Percentiles rank a stretch among this genome's conserved stretches.
These are phyloP conservation scores for Ceriops zippeliana DNA, from an alignment of 345 rosid species.

Conservation along the genomic window DNA sequence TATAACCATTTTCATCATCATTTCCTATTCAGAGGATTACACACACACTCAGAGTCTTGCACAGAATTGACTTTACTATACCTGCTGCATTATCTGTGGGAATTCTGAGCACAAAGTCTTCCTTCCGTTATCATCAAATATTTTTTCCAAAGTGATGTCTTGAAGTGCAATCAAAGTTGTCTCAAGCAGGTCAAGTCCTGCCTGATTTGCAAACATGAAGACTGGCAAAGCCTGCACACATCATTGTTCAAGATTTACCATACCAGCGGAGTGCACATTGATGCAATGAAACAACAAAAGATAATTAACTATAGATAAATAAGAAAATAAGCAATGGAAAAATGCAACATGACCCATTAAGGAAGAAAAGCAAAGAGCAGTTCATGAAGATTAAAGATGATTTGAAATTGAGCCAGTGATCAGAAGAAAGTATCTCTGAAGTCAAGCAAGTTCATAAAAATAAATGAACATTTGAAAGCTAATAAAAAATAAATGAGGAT, in stretches of 20 bases:
- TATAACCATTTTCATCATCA: too few species aligned
- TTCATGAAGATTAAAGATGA: not conserved
- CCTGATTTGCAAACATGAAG: slow-evolving; percentile 30
- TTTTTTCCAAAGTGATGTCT: slow-evolving; percentile 28
- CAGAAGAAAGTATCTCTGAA: too few species aligned
- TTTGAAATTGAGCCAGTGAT: too few species aligned
- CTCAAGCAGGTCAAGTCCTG: slow-evolving; percentile 32
- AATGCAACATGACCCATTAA: not conserved
- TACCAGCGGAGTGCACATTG: not conserved
- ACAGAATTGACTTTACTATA: not conserved
- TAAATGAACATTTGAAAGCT: not conserved
- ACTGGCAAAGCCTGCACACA: slow-evolving; percentile 26
- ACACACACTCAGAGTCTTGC: not conserved
- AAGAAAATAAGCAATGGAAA: not conserved
- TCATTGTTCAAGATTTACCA: not conserved
- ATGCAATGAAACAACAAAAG: not conserved
- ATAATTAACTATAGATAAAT: not conserved
- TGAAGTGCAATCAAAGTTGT: slow-evolving; percentile 33
- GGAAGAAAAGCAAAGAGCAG: not conserved
- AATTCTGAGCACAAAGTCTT: slow-evolving; percentile 29
- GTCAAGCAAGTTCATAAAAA: too few species aligned
- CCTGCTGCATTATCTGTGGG: slow-evolving; percentile 36
- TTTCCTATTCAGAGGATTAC: not conserved
- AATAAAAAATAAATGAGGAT: not conserved
- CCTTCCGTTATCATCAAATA: slow-evolving; percentile 31